Evolutionary conservation across 2,329 filamentous ascomycete species (phyloP).

Genomic region (Aureobasidium leucospermi): DNA sequence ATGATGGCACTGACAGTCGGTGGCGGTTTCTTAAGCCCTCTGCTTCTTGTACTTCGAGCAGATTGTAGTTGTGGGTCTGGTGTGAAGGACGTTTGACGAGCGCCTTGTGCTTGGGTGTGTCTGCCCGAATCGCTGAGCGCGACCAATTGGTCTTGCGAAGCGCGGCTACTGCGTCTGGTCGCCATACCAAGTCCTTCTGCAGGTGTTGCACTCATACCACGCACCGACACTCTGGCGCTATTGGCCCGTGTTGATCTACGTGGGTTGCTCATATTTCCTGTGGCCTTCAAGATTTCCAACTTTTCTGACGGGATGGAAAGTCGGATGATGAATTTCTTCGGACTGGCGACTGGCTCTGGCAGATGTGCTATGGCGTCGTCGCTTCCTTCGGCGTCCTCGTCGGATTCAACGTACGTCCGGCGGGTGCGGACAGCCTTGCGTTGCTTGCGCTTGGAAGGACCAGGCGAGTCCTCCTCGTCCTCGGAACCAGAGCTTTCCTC

Average conservation of each 20-base stretch:
- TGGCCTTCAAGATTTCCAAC: background rate
- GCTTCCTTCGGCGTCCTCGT: slow-evolving; percentile 33
- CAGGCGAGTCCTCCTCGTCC: slow-evolving; percentile 37
- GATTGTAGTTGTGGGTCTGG: slow-evolving; percentile 31
- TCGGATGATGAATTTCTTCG: slow-evolving; percentile 32
- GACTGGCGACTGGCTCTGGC: background rate
- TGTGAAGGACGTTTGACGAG: slow-evolving; percentile 45
- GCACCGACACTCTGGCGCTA: background rate
- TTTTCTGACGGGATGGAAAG: slow-evolving; percentile 18
- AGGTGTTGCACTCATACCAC: slow-evolving; percentile 18
- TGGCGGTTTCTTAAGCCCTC: slow-evolving; percentile 41
- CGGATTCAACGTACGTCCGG: slow-evolving; percentile 49
- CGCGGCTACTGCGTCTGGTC: slow-evolving; percentile 50
- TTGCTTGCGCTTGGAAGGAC: slow-evolving; percentile 46
- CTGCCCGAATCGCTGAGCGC: slow-evolving; percentile 53
- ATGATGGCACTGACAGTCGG: slow-evolving; percentile 37
- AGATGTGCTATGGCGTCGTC: slow-evolving; percentile 10
- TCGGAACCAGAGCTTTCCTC: background rate
- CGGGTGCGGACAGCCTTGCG: slow-evolving; percentile 48
- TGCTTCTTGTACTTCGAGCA: slow-evolving; percentile 36
- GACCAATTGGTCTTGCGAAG: slow-evolving; percentile 47
- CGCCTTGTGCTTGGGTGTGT: slow-evolving; percentile 45
- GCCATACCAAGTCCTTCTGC: slow-evolving; percentile 16
- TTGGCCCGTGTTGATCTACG: slow-evolving; percentile 7
- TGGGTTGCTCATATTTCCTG: background rate